A percentile compares a stretch with the other conserved stretches of the same genome.
Conservation (phyloP, 805 yeast species). For the Yarrowia sp. region DNA sequence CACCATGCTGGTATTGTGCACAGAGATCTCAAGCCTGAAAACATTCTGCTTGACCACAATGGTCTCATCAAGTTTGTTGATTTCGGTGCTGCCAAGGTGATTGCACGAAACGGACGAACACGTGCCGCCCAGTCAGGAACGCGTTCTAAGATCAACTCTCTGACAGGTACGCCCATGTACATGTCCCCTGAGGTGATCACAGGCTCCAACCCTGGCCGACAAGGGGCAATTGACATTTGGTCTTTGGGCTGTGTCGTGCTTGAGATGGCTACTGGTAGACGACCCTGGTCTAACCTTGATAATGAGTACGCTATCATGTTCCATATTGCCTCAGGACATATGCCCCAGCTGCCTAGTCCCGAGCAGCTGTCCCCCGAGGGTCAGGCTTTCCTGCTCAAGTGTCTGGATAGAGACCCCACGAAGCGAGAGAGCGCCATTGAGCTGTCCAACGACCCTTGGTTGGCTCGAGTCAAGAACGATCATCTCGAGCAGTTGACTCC, state of each 20-base stretch:
- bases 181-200: constrained; percentile 98
- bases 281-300: constrained; percentile 96
- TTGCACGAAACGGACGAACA: constrained; percentile 52
- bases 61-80: constrained; percentile 96
- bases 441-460: constrained; percentile 84
- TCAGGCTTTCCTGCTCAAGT: constrained; percentile 68
- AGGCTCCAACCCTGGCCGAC: constrained; percentile 66
- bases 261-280: constrained; percentile 95
- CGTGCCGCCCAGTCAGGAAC: constrained; percentile 44
- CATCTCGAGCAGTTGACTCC: constrained; percentile 38
- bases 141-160: constrained; percentile 53
- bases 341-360: constrained; percentile 80
- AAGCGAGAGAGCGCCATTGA: constrained; percentile 85
- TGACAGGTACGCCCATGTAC: constrained; percentile 98
- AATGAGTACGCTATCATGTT: constrained; percentile 99
- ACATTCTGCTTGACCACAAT: constrained; percentile 84
- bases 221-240: constrained; percentile 88
- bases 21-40: constrained; percentile 95
- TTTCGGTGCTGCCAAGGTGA: constrained; percentile 95
- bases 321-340: constrained; percentile 94
- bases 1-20: constrained; percentile 97
- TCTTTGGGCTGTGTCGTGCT: constrained; percentile 94
- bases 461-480: constrained; percentile 47
- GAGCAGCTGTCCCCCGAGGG: constrained; percentile 84
- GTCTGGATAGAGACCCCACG: constrained; percentile 82